Conservation (phyloP, 495 filamentous ascomycete species). For the Aspergillus panamensis region DNA sequence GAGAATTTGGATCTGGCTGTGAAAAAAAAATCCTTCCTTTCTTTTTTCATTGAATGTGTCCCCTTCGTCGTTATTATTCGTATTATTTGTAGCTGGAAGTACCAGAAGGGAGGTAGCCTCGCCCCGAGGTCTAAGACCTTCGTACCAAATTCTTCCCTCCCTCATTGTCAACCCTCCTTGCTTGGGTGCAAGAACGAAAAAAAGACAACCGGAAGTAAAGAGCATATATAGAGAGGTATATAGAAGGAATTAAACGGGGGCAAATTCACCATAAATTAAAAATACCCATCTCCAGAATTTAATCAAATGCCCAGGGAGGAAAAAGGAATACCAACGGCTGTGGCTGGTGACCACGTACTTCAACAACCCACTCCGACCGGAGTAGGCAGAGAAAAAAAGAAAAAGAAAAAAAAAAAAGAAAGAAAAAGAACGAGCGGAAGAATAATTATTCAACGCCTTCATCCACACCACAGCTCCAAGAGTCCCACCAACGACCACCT, state of each 20-base stretch:
- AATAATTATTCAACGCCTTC: constrained; percentile 17
- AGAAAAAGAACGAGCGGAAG: background rate
- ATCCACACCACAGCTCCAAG: constrained; percentile 6
- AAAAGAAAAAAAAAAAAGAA: constrained; percentile 1
- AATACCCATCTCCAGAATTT: background rate
- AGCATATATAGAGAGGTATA: background rate
- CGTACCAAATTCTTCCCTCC: constrained; percentile 11
- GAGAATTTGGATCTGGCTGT: background rate
- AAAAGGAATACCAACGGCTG: constrained; percentile 14
- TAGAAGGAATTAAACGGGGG: background rate
- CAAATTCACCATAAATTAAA: background rate
- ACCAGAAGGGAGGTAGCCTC: background rate
- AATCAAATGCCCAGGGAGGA: background rate
- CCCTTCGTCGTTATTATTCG: background rate
- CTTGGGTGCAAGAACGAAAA: constrained; percentile 4
- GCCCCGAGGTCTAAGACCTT: constrained; percentile 11
- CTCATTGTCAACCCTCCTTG: constrained; percentile 11
- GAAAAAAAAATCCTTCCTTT: background rate
- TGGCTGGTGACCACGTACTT: constrained; percentile 19
- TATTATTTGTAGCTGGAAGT: background rate
- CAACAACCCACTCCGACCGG: background rate
- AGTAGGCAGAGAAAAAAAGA: background rate
- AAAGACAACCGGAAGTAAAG: background rate
- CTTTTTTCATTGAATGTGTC: background rate
- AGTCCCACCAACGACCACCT: constrained; percentile 17